Evolutionary conservation across 192 early-diverging fungal genomes (phyloP).

Genomic region (Helicostylum pulchrum): DNA sequence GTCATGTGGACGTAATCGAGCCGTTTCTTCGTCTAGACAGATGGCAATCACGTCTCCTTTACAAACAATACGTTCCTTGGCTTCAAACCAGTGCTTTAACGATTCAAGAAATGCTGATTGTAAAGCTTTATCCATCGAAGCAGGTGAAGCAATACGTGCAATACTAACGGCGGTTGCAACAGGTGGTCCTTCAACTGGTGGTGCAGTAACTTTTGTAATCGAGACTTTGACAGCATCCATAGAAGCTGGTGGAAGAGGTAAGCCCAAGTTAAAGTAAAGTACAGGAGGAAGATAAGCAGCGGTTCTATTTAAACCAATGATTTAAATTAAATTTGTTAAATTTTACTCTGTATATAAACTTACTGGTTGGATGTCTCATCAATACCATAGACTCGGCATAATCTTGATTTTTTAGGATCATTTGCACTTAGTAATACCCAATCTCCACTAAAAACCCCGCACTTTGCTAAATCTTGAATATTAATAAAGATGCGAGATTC

Average conservation of each 20-base stretch:
- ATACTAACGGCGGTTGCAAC: constrained; percentile 59
- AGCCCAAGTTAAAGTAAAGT: constrained; percentile 58
- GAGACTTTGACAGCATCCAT: constrained; percentile 11
- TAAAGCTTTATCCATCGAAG: constrained; percentile 56
- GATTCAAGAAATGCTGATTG: constrained; percentile 54
- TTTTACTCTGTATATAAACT: not conserved
- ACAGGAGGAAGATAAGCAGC: constrained; percentile 50
- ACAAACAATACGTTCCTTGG: constrained; percentile 57
- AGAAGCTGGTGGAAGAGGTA: constrained; percentile 34
- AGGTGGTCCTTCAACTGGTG: constrained; percentile 30
- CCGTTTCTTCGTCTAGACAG: constrained; percentile 59
- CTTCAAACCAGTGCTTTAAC: constrained; percentile 65
- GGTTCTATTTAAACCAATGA: not conserved
- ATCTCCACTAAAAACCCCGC: constrained; percentile 59
- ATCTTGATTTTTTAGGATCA: constrained; percentile 32
- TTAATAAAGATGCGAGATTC: constrained; percentile 51
- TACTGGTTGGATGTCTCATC: constrained; percentile 16
- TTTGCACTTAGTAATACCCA: constrained; percentile 48
- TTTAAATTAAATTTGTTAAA: too few species aligned
- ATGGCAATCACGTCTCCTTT: constrained; percentile 68
- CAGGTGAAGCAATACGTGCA: constrained; percentile 62
- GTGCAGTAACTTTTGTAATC: constrained; percentile 21
- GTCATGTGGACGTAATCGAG: constrained; percentile 40
- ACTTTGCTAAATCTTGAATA: constrained; percentile 43
- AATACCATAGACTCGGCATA: constrained; percentile 41